Percentiles rank a stretch among this genome's conserved stretches.
Evolutionary conservation across 441 rosid species (phyloP).

Genomic region (Melastoma candidum): DNA sequence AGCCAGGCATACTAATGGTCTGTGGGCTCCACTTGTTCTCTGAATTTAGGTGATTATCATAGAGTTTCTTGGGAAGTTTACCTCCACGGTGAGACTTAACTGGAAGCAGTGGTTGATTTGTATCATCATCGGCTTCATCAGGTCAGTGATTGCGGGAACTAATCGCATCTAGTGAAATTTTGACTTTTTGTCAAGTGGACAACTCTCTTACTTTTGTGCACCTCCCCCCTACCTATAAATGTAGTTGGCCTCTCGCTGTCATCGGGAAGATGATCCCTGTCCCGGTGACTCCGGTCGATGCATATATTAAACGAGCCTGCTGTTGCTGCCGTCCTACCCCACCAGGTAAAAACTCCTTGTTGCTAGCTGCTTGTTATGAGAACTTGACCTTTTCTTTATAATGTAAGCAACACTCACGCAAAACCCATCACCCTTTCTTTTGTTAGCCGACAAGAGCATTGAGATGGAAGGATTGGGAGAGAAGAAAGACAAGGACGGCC

Average conservation of each 20-base stretch:
- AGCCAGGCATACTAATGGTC: neutral
- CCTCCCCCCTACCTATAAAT: neutral
- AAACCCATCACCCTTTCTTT: too few relatives aligned
- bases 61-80: slow-evolving; percentile 78
- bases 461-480: too few relatives aligned
- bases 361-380: too few relatives aligned
- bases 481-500: too few relatives aligned
- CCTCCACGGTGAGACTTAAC: slow-evolving; percentile 52
- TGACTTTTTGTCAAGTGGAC: neutral
- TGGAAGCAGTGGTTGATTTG: slow-evolving; percentile 78
- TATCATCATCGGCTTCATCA: slow-evolving; percentile 41
- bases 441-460: too few relatives aligned
- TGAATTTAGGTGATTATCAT: slow-evolving; percentile 51
- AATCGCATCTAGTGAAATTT: neutral
- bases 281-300: slow-evolving; percentile 46
- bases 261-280: slow-evolving; percentile 75
- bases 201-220: neutral
- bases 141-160: slow-evolving; percentile 27
- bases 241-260: slow-evolving; percentile 85
- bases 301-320: slow-evolving; percentile 13
- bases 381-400: too few relatives aligned
- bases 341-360: too few relatives aligned
- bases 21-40: neutral
- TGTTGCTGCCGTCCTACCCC: too few relatives aligned
- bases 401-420: too few relatives aligned